Percentiles rank a stretch among this genome's conserved stretches.
phyloP scores from a whole-genome alignment of 2,329 filamentous ascomycete genomes.

The Magnaporthiopsis rhizophila region DNA sequence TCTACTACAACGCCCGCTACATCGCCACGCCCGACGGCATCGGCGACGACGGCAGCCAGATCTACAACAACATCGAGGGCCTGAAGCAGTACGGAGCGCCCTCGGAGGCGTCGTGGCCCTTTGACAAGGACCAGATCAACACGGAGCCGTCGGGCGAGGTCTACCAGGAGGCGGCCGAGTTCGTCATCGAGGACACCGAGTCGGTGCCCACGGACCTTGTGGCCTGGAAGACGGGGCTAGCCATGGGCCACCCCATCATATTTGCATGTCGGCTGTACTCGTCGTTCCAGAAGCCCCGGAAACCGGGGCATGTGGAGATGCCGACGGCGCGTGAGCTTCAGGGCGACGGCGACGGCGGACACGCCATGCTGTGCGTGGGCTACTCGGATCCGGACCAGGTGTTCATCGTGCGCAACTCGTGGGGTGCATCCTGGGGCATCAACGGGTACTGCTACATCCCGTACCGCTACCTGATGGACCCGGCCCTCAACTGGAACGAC shows the following conservation, averaged over 20 bases:
- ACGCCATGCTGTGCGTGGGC: not conserved
- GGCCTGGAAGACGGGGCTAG: not conserved
- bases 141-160: not conserved
- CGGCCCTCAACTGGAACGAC: not conserved
- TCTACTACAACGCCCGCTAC: not conserved
- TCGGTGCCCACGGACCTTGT: not conserved
- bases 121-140: not conserved
- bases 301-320: not conserved
- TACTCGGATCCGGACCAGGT: not conserved
- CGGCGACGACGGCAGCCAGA: not conserved
- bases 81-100: not conserved
- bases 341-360: too few relatives aligned
- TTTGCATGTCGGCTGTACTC: not conserved
- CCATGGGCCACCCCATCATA: not conserved
- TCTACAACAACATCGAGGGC: not conserved
- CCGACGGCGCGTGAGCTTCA: not conserved
- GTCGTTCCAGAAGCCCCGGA: not conserved
- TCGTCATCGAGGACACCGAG: not conserved
- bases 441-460: not conserved
- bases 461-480: not conserved
- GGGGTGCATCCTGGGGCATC: not conserved
- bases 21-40: not conserved
- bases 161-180: not conserved
- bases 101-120: not conserved
- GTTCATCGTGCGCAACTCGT: not conserved